Conservation (phyloP, 2,329 filamentous ascomycete species). For the Ophiostoma perfectum region DNA sequence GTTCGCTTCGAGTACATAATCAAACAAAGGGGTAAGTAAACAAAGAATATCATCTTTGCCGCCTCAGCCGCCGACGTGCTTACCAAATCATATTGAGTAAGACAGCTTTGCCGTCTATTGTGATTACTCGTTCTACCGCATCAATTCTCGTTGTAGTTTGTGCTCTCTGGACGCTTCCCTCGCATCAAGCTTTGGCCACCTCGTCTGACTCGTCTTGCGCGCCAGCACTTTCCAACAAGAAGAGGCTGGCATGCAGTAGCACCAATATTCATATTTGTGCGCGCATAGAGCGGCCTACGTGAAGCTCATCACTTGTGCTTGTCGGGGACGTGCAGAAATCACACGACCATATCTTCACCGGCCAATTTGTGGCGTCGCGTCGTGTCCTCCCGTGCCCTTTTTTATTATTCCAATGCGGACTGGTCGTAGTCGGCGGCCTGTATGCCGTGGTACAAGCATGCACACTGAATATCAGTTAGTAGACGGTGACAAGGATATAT, state of each 20-base stretch:
- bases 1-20: neutral
- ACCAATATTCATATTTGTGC: neutral
- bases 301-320: neutral
- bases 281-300: neutral
- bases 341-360: neutral
- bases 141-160: neutral
- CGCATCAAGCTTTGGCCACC: slow-evolving; percentile 3
- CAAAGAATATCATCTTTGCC: neutral
- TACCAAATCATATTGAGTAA: neutral
- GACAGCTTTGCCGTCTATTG: neutral
- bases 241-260: neutral
- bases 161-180: neutral
- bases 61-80: neutral
- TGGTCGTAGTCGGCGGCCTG: neutral
- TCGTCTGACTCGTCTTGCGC: neutral
- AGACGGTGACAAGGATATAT: neutral
- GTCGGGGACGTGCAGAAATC: too few species aligned
- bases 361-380: neutral
- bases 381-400: neutral
- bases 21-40: slow-evolving; percentile 1
- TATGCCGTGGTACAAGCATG: neutral
- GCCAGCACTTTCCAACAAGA: too few species aligned
- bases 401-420: neutral
- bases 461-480: neutral
- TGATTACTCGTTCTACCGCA: neutral